Conservation (phyloP, 345 rosid species). For the Turnera subulata region DNA sequence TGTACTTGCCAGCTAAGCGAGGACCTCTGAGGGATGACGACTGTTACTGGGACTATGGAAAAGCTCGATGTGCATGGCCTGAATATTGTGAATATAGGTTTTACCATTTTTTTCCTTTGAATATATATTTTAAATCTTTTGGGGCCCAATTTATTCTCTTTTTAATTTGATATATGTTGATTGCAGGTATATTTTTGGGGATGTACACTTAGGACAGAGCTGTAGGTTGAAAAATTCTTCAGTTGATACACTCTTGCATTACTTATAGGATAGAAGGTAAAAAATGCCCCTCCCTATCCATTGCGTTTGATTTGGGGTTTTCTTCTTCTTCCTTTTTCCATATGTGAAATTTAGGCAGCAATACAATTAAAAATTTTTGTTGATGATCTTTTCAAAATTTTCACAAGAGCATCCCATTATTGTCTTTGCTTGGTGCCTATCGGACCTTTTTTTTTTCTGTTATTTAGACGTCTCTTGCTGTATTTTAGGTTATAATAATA, state of each 20-base stretch:
- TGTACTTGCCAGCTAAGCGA: slow-evolving; percentile 59
- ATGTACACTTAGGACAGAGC: slow-evolving; percentile 97
- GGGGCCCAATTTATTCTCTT: neutral
- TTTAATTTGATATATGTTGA: slow-evolving; percentile 7
- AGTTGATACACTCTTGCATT: slow-evolving; percentile 54
- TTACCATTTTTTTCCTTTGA: neutral
- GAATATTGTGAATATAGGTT: slow-evolving; percentile 97
- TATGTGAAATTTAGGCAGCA: too few species aligned
- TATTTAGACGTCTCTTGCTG: too few species aligned
- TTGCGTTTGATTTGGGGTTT: too few species aligned
- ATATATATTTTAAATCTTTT: too few species aligned
- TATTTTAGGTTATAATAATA: too few species aligned
- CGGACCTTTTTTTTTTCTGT: too few species aligned
- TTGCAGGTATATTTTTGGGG: slow-evolving; percentile 79
- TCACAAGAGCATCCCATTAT: too few species aligned
- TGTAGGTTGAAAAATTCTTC: slow-evolving; percentile 87
- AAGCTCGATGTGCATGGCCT: slow-evolving; percentile 94
- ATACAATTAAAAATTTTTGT: too few species aligned
- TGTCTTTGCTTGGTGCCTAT: too few species aligned
- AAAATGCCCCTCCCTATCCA: too few species aligned
- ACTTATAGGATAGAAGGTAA: slow-evolving; percentile 51
- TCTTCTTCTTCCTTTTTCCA: too few species aligned
- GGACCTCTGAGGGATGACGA: slow-evolving; percentile 91
- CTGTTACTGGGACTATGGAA: slow-evolving; percentile 98
- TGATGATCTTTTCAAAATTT: too few species aligned